Base-by-base conservation (phyloP, 2,329 filamentous ascomycete genomes). In the Aphanoascus verrucosus region DNA sequence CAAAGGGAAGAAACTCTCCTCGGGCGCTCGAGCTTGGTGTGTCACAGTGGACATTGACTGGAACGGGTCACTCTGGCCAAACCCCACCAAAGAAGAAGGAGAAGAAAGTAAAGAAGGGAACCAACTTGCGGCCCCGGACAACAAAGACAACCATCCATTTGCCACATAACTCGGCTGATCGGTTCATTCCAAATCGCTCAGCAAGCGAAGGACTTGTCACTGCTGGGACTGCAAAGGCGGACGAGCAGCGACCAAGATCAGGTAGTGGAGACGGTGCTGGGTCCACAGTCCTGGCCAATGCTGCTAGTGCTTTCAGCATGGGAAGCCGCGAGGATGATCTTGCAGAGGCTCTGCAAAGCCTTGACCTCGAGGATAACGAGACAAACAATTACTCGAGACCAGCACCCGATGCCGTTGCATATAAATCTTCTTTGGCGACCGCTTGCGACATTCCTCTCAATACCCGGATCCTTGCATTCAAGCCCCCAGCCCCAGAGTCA, bases 401-500 rank as follows among this genome's bases (percentile, higher is more conserved):
- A 12, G 88, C 89, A 6, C 90, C 90, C 53, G 89, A 93, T 70
- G 84, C 87, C 1, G 82, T 88, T 51, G 91, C 91, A 19, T 97
- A 96, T 70, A 86, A 96, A 71, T 88, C 93, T 55, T 91, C 89
- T 2, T 76, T 97, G 44, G 90, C 91, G 44, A 84, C 83, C 60
- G 91, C 91, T 48, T 97, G 91, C 68, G 93, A 90, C 54, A 88
- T 98, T 58, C 91, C 83, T 66, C 80, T 94, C 58, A 94, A 90
- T 76, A 94, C 90, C 53, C 87, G 93, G 58, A 98, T 98, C 63
- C 85, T 98, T 49, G 87, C 93, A 56, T 98, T 96, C 80, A 98
- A 98, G 83, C 93, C 93, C 52, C 89, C 91, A 1, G 82, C 93
- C n/a, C 93, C 93, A 3, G 93, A 97, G 75, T 97, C 93, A 5